Evolutionary conservation across 2,329 filamentous ascomycete genomes (phyloP).

Genomic region (Bipolaris victoriae): DNA sequence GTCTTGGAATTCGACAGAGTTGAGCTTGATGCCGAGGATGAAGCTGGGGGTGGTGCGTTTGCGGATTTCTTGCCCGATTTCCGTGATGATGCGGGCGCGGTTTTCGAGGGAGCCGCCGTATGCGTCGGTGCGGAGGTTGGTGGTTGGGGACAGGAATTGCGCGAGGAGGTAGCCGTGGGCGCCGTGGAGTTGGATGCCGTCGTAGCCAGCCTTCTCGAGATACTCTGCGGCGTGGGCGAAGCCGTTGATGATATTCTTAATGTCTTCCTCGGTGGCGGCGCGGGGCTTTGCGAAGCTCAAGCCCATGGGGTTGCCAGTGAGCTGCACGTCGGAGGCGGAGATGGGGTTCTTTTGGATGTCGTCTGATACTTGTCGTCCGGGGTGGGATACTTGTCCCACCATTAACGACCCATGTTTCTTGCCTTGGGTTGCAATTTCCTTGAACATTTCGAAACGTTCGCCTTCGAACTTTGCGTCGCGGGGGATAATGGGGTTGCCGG

Average conservation of each 20-base stretch:
- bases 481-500: constrained; percentile 67
- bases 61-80: constrained; percentile 50
- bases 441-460: constrained; percentile 65
- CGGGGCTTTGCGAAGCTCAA: constrained; percentile 61
- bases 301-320: constrained; percentile 47
- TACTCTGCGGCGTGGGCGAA: constrained; percentile 69
- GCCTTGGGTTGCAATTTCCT: constrained; percentile 59
- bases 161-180: constrained; percentile 56
- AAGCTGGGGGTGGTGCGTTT: constrained; percentile 49
- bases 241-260: constrained; percentile 62
- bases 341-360: constrained; percentile 58
- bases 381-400: constrained; percentile 68
- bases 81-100: constrained; percentile 51
- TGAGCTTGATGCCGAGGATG: constrained; percentile 63
- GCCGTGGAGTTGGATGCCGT: constrained; percentile 57
- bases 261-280: constrained; percentile 61
- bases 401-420: constrained; percentile 65
- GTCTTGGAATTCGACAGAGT: constrained; percentile 63
- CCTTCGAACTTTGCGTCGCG: constrained; percentile 58
- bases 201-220: constrained; percentile 66
- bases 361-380: constrained; percentile 62
- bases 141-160: constrained; percentile 53
- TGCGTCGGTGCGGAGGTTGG: constrained; percentile 53
- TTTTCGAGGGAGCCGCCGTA: constrained; percentile 55
- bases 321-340: constrained; percentile 55